phyloP scores from a whole-genome alignment of 208 protist species.

The Leishmania mexicana region DNA sequence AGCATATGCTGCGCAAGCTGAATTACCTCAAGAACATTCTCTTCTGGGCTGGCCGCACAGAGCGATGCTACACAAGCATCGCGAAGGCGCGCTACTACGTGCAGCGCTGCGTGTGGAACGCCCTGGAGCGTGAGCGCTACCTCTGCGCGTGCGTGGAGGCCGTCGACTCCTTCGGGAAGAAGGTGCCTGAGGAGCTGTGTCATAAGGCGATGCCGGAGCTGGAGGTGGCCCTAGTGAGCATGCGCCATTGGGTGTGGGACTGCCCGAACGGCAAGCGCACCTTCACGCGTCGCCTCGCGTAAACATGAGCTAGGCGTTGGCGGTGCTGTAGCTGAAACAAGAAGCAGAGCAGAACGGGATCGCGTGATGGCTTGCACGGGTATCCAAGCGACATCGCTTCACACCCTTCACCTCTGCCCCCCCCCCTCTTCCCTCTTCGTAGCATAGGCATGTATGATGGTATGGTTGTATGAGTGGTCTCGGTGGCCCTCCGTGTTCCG shows the following conservation, averaged over 20 bases:
- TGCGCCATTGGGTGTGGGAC: slow-evolving; percentile 92
- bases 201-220: slow-evolving; percentile 84
- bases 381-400: not conserved
- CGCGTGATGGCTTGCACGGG: not conserved
- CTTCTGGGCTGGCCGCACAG: slow-evolving; percentile 75
- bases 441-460: not conserved
- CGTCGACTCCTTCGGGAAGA: slow-evolving; percentile 75
- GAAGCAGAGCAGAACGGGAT: not conserved
- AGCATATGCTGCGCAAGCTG: slow-evolving; percentile 74
- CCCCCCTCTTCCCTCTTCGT: not conserved
- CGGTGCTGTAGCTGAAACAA: not conserved
- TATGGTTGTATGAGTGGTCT: not conserved
- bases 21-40: slow-evolving; percentile 86
- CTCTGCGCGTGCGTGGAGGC: slow-evolving; percentile 80
- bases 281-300: slow-evolving; percentile 70
- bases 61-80: slow-evolving; percentile 83
- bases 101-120: slow-evolving; percentile 87
- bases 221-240: slow-evolving; percentile 71
- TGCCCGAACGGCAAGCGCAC: slow-evolving; percentile 90
- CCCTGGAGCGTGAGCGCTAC: slow-evolving; percentile 90
- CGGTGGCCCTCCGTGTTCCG: not conserved
- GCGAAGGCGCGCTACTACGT: slow-evolving; percentile 77
- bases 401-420: not conserved
- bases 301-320: slow-evolving; percentile 1
- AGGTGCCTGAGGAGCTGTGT: slow-evolving; percentile 81